Percentiles rank a stretch among this genome's conserved stretches.
phyloP scores from a whole-genome alignment of 768 basidiomycete genomes.

The Amanita muscaria region DNA sequence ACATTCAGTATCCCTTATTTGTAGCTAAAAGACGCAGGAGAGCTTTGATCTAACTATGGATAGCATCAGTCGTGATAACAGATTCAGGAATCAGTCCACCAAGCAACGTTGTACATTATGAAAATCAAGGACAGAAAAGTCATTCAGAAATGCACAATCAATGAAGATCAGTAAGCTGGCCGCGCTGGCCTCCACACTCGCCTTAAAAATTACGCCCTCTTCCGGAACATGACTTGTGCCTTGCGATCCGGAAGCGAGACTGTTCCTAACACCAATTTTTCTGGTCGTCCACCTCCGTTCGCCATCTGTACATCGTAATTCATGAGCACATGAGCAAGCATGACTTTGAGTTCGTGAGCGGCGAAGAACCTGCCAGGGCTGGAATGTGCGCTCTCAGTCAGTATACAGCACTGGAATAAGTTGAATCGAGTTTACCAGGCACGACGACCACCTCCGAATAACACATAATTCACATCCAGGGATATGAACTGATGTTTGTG shows the following conservation, averaged over 20 bases:
- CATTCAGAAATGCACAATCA: no score
- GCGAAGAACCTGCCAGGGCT: constrained; percentile 29
- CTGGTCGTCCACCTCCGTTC: constrained; percentile 11
- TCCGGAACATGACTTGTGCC: constrained; percentile 28
- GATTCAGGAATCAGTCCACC: no score
- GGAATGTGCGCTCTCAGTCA: no score
- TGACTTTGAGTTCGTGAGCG: constrained; percentile 24
- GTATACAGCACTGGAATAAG: background rate
- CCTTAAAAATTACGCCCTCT: constrained; percentile 8
- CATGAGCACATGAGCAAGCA: constrained; percentile 23
- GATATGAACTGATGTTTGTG: constrained; percentile 25
- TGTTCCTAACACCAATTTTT: constrained; percentile 10
- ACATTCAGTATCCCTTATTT: no score
- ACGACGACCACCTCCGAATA: constrained; percentile 24
- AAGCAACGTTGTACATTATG: no score
- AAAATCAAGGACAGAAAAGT: no score
- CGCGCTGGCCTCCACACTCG: no score
- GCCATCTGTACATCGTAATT: constrained; percentile 28
- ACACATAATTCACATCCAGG: constrained; percentile 19
- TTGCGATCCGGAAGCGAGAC: constrained; percentile 20
- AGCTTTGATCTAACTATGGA: no score
- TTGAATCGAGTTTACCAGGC: constrained; percentile 10
- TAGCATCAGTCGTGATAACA: no score
- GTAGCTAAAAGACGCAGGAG: no score
- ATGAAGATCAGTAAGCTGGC: no score